Percentiles rank a stretch among this genome's conserved stretches.
Evolutionary conservation across 2,329 filamentous ascomycete species (phyloP).

Genomic region (Cryoendolithus antarcticus): DNA sequence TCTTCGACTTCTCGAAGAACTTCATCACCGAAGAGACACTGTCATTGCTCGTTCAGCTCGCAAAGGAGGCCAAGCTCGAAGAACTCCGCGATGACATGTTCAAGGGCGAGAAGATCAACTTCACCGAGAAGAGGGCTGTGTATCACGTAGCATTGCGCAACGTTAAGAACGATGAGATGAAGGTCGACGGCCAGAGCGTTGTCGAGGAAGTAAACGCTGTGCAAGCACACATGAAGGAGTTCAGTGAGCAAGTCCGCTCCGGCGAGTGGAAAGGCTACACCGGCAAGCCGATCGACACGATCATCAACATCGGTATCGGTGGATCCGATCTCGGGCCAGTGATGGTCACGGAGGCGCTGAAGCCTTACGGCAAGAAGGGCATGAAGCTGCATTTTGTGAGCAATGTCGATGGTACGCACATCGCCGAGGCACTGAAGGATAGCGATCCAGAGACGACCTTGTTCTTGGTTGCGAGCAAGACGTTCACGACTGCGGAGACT

Average conservation of each 20-base stretch:
- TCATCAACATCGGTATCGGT: slow-evolving; percentile 96
- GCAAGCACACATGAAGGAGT: slow-evolving; percentile 95
- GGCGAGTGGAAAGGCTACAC: slow-evolving; percentile 96
- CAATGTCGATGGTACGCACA: slow-evolving; percentile 98
- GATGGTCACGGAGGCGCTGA: slow-evolving; percentile 97
- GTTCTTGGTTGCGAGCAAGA: slow-evolving; percentile 97
- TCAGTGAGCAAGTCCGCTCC: slow-evolving; percentile 85
- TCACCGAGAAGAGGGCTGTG: slow-evolving; percentile 91
- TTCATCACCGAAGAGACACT: slow-evolving; percentile 90
- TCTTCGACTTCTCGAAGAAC: slow-evolving; percentile 99
- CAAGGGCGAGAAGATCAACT: slow-evolving; percentile 96
- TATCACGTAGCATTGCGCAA: slow-evolving; percentile 94
- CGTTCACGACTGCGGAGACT: slow-evolving; percentile 97
- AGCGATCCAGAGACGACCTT: slow-evolving; percentile 97
- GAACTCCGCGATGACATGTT: slow-evolving; percentile 97
- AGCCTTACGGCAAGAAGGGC: slow-evolving; percentile 77
- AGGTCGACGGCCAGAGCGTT: slow-evolving; percentile 85
- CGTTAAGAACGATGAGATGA: slow-evolving; percentile 63
- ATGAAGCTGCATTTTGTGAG: slow-evolving; percentile 95
- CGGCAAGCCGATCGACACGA: slow-evolving; percentile 92
- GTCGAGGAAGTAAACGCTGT: slow-evolving; percentile 87
- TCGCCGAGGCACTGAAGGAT: slow-evolving; percentile 77
- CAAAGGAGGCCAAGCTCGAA: slow-evolving; percentile 81
- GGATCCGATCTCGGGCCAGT: slow-evolving; percentile 95
- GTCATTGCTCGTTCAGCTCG: slow-evolving; percentile 73